Base-by-base conservation (phyloP, 2,329 filamentous ascomycete species). In the Ramularia collo-cygni region DNA sequence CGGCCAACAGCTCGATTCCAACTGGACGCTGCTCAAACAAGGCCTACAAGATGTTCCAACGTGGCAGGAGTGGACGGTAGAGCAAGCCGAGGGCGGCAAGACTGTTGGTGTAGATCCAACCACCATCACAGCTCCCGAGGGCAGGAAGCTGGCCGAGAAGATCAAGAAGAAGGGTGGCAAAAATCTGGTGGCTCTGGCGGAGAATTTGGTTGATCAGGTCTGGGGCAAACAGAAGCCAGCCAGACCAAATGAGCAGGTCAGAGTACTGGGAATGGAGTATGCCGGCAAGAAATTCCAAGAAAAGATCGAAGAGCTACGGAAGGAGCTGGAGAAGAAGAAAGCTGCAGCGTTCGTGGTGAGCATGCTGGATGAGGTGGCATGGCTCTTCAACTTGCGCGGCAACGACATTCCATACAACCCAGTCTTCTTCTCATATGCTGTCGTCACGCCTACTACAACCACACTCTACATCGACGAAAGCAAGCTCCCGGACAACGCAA, bases 371-470 rank as follows among this genome's bases (percentile, higher is more conserved):
- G 92, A 98, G 64, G 79, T 95, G 54, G 92, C 92, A 8, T 98
- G 92, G 92, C 74, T 98, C n/a, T 95, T 95, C 70, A 98, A 98
- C 65, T 69, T 98, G 35, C 81, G 92, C 53, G 92, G 92, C 54
- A 92, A 76, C 62, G 92, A 96, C 60, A 96, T 98, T 50, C 86
- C 88, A 0, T 98, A 92, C 69, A 98, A 98, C 60, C 92, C 92
- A 0, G 92, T 98, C 35, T 96, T 98, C 71, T 96, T 96, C 66
- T 92, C 90, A 12, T 98, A 96, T 57, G 90, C 90, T 31, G 76
- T 92, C 29, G 70, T 98, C 47, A 96, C 92, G 2, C 78, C 81
- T 2, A 80, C 63, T 1, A 71, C 77, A 2, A 85, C 83, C 16
- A 88, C 81, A 1, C 73, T 98, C 4, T 98, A 95, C 57, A 71